phyloP scores from a whole-genome alignment of 768 basidiomycete species.

The Ramaria rubella region DNA sequence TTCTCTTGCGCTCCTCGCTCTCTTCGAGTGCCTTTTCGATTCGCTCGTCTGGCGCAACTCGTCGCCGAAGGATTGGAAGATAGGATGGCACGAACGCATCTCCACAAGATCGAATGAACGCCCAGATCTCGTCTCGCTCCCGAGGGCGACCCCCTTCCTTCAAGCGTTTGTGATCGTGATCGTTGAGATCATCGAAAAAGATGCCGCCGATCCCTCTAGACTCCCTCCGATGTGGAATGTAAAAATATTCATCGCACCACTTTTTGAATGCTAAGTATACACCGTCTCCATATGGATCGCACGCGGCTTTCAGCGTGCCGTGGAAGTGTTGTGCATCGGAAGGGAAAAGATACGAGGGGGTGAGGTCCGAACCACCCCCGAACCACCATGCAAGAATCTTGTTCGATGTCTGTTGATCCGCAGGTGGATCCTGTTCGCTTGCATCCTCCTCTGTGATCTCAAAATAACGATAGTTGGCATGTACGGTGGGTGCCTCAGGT shows the following conservation, averaged over 20 bases:
- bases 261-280: constrained; percentile 80
- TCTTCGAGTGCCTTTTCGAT: constrained; percentile 35
- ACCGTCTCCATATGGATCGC: constrained; percentile 59
- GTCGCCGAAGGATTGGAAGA: constrained; percentile 69
- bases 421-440: constrained; percentile 16
- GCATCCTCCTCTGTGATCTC: constrained; percentile 62
- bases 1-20: constrained; percentile 58
- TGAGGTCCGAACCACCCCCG: constrained; percentile 92
- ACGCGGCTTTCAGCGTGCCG: constrained; percentile 62
- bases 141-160: constrained; percentile 39
- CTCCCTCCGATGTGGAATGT: constrained; percentile 81
- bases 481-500: constrained; percentile 89
- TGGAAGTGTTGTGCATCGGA: constrained; percentile 90
- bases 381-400: constrained; percentile 94
- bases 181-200: constrained; percentile 91
- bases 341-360: constrained; percentile 85
- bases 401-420: constrained; percentile 32
- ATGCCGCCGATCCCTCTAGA: constrained; percentile 87
- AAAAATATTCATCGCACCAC: constrained; percentile 99
- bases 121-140: constrained; percentile 66
- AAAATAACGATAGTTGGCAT: constrained; percentile 97
- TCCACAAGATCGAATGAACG: constrained; percentile 63
- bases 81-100: constrained; percentile 86
- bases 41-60: constrained; percentile 28
- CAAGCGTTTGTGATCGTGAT: constrained; percentile 59